A percentile compares a stretch with the other conserved stretches of the same genome.
Evolutionary conservation across 108 stramenopile species (phyloP).

Genomic region (Fistulifera solaris): DNA sequence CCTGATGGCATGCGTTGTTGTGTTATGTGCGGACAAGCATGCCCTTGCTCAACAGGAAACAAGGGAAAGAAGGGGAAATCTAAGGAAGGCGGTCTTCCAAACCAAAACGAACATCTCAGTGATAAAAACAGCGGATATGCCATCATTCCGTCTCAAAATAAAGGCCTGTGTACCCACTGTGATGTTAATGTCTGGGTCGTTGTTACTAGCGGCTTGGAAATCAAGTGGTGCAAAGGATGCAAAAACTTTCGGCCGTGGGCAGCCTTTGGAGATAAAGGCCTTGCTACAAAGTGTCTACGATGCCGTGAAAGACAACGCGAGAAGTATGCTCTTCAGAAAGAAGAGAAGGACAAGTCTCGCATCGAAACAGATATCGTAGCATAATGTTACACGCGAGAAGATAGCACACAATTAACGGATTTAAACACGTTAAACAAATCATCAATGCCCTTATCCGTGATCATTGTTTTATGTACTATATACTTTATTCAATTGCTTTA

Average conservation of each 20-base stretch:
- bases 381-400: no score
- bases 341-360: conserved; percentile 47
- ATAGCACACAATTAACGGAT: no score
- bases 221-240: conserved; percentile 92
- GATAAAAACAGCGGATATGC: conserved; percentile 26
- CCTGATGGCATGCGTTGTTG: conserved; percentile 83
- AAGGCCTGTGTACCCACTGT: conserved; percentile 81
- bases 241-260: conserved; percentile 90
- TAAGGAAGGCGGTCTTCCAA: conserved; percentile 14
- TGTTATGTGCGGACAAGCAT: conserved; percentile 85
- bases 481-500: no score
- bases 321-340: conserved; percentile 79
- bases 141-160: conserved; percentile 85
- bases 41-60: conserved; percentile 48
- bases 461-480: no score
- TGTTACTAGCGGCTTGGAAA: conserved; percentile 54
- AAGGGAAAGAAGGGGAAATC: conserved; percentile 37
- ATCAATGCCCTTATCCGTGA: no score
- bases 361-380: no score
- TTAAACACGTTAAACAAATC: no score
- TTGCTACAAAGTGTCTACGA: conserved; percentile 81
- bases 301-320: conserved; percentile 83
- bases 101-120: conserved; percentile 20
- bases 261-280: conserved; percentile 82
- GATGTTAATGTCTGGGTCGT: conserved; percentile 89